Base-by-base conservation (phyloP, 305 asterid genomes). In the Rubia peregrina region DNA sequence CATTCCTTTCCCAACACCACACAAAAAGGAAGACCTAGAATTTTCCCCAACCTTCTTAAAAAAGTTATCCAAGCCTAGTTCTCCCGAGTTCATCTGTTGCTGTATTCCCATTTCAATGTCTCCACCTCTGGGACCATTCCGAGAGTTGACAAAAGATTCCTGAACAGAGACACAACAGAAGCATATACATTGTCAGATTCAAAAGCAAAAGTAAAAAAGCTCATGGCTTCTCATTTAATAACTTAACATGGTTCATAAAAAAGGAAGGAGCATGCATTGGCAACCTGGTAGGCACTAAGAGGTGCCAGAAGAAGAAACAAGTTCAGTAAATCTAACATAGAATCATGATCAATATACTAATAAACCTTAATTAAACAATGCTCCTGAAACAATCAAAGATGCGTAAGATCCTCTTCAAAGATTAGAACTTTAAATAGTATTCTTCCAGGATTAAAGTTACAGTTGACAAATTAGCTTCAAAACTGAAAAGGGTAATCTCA, bases 21-120 rank as follows among this genome's bases (percentile, higher is more conserved):
- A 44, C 62, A 61, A 60, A 55, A 66, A 66, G 65, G 8, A 74
- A 53, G 42, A 12, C 55, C 56, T 38, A 57, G 9, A 67, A 57
- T 44, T 36, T 74, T 41, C 67, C 82, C 77, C 33, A 30, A 92
- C 98, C 98, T 92, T 78, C 83, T 88, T 85, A 77, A 90, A 90
- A 81, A 92, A 92, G 71, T 77, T 79, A 60, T 88, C 97, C 79
- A 92, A 71, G 75, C 96, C 98, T 40, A 81, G 81, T 76, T 92
- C 98, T 69, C 82, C 95, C 0, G 95, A 80, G 76, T 77, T 80
- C 82, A 77, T 80, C 68, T 80, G 75, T 67, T 79, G 85, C 70
- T 81, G 87, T 61, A 63, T 67, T 77, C 96, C 98, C 89, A 87
- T 78, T 86, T 89, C 98, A 76, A 91, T 82, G 79, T 91, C 98